A percentile compares a stretch with the other conserved stretches of the same genome.
Evolutionary conservation across 768 basidiomycete species (phyloP).

Genomic region (Phanerochaete carnosa): DNA sequence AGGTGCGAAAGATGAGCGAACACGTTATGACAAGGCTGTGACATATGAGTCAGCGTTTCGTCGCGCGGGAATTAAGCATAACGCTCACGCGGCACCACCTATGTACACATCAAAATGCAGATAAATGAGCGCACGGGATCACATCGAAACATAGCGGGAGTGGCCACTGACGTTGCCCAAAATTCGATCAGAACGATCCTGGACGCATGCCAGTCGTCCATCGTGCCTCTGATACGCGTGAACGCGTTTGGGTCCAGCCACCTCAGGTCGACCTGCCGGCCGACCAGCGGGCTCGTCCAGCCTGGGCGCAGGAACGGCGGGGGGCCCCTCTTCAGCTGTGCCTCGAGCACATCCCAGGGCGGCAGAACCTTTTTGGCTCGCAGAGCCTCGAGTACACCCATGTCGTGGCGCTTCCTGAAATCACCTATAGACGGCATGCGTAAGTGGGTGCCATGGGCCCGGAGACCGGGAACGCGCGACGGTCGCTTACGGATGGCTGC

Average conservation of each 20-base stretch:
- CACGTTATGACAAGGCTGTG: constrained; percentile 27
- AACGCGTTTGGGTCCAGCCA: constrained; percentile 27
- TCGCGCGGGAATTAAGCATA: background rate
- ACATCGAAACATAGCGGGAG: background rate
- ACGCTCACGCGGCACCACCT: constrained; percentile 16
- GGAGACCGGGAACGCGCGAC: background rate
- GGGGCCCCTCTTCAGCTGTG: constrained; percentile 25
- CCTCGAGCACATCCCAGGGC: constrained; percentile 24
- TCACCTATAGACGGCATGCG: constrained; percentile 11
- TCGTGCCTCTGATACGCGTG: constrained; percentile 21
- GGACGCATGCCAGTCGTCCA: constrained; percentile 25
- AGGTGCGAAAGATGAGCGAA: constrained; percentile 24
- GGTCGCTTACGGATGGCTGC: constrained; percentile 21
- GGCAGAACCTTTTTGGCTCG: constrained; percentile 23
- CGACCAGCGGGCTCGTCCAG: constrained; percentile 27
- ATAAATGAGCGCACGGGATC: background rate
- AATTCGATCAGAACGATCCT: constrained; percentile 27
- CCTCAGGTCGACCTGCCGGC: constrained; percentile 22
- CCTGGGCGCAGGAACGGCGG: constrained; percentile 29
- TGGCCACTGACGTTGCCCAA: constrained; percentile 27
- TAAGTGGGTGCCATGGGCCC: background rate
- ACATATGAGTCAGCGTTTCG: background rate
- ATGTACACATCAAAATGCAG: background rate
- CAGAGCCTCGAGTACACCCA: constrained; percentile 21
- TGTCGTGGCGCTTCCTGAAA: constrained; percentile 22